phyloP scores from a whole-genome alignment of 1,284 basidiomycete species.

The Paramarasmius palmivorus region DNA sequence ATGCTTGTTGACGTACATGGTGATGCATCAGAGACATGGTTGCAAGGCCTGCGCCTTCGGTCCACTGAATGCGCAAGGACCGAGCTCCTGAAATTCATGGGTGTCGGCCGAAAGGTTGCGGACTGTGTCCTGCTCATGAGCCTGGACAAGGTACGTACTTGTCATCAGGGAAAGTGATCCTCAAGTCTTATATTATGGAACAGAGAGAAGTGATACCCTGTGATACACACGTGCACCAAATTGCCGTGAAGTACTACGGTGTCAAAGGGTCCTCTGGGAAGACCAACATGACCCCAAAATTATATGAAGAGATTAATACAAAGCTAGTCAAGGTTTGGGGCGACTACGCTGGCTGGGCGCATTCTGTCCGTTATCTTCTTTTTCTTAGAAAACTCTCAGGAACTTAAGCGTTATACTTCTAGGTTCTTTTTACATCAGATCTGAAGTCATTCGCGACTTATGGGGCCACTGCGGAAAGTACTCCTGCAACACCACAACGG shows the following conservation, averaged over 20 bases:
- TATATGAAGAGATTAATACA: slow-evolving; percentile 76
- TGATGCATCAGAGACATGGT: slow-evolving; percentile 61
- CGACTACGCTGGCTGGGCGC: slow-evolving; percentile 88
- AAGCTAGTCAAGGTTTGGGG: slow-evolving; percentile 78
- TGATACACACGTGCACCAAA: slow-evolving; percentile 90
- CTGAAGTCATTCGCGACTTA: slow-evolving; percentile 51
- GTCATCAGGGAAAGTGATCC: too few relatives aligned
- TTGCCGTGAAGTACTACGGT: slow-evolving; percentile 82
- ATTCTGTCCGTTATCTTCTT: slow-evolving; percentile 57
- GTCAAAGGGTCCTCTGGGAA: slow-evolving; percentile 62
- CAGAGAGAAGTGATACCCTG: slow-evolving; percentile 86
- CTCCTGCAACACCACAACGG: slow-evolving; percentile 26
- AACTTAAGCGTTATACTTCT: slow-evolving; percentile 3
- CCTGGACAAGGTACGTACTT: slow-evolving; percentile 74
- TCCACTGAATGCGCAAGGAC: slow-evolving; percentile 65
- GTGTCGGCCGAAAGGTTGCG: slow-evolving; percentile 94
- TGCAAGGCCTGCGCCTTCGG: slow-evolving; percentile 54
- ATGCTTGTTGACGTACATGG: slow-evolving; percentile 70
- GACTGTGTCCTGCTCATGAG: slow-evolving; percentile 97
- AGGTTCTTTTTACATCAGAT: slow-evolving; percentile 64
- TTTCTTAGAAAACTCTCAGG: not conserved
- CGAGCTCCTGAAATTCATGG: slow-evolving; percentile 80
- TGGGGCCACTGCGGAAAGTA: slow-evolving; percentile 26
- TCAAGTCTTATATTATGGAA: slow-evolving; percentile 2
- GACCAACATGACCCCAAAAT: slow-evolving; percentile 70